A percentile compares a stretch with the other conserved stretches of the same genome.
Conservation (phyloP, 352 stramenopile genomes). For the Phytophthora pistaciae region DNA sequence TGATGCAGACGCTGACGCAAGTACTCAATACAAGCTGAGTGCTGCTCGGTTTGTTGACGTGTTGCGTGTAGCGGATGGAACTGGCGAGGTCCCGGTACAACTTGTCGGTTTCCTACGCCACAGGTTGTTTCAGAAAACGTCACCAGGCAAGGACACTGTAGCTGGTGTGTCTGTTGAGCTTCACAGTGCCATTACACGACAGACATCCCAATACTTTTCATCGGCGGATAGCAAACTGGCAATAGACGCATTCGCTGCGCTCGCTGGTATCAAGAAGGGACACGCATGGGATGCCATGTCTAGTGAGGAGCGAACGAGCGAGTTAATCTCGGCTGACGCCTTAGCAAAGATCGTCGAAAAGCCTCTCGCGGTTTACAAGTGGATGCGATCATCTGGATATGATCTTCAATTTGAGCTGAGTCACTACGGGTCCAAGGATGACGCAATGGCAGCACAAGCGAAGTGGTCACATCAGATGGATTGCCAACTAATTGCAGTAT, state of each 20-base stretch:
- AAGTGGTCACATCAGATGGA: slow-evolving; percentile 86
- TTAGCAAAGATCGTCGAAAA: slow-evolving; percentile 16
- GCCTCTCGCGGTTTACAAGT: slow-evolving; percentile 53
- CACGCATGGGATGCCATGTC: slow-evolving; percentile 17
- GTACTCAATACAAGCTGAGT: slow-evolving; percentile 29
- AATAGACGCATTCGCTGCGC: slow-evolving; percentile 39
- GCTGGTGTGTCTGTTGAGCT: slow-evolving; percentile 6
- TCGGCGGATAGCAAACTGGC: slow-evolving; percentile 41
- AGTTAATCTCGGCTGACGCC: slow-evolving; percentile 14
- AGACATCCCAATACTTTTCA: slow-evolving; percentile 32
- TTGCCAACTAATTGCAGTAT: slow-evolving; percentile 66
- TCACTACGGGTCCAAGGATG: slow-evolving; percentile 55
- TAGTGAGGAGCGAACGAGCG: slow-evolving; percentile 13
- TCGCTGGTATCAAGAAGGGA: slow-evolving; percentile 32
- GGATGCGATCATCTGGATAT: slow-evolving; percentile 58
- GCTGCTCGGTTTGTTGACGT: slow-evolving; percentile 49
- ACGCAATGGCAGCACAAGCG: slow-evolving; percentile 51
- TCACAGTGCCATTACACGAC: slow-evolving; percentile 28
- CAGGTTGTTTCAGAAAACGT: slow-evolving; percentile 27
- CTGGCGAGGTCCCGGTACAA: slow-evolving; percentile 30
- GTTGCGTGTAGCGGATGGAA: slow-evolving; percentile 42
- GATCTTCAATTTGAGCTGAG: slow-evolving; percentile 66
- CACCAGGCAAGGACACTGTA: background rate
- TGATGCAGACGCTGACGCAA: slow-evolving; percentile 4
- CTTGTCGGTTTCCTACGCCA: slow-evolving; percentile 43